Percentiles rank a stretch among this genome's conserved stretches.
phyloP scores from a whole-genome alignment of 148 eudicot species.

The Oxyria digyna region DNA sequence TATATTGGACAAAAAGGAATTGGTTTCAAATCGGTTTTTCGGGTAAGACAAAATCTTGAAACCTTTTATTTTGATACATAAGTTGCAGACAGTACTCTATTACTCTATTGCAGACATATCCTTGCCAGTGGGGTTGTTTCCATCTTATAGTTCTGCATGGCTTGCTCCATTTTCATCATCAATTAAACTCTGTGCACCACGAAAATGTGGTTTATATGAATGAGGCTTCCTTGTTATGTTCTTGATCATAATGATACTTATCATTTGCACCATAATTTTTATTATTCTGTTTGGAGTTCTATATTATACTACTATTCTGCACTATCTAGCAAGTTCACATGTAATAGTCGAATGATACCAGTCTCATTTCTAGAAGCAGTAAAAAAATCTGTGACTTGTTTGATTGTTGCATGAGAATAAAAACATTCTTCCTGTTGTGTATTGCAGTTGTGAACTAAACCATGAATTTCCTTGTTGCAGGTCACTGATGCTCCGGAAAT shows the following conservation, averaged over 20 bases:
- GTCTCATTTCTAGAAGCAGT: not conserved
- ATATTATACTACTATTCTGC: not conserved
- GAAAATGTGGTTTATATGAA: not conserved
- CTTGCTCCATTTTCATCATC: not conserved
- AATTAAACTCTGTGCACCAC: not conserved
- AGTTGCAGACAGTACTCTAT: not conserved
- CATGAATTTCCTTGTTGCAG: slow-evolving; percentile 29
- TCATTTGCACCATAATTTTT: not conserved
- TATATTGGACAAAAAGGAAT: slow-evolving; percentile 98
- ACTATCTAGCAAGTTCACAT: not conserved
- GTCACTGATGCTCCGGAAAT: slow-evolving; percentile 98
- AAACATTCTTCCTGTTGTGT: not conserved
- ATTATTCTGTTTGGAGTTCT: not conserved
- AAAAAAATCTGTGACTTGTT: not conserved
- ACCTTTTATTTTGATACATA: not conserved
- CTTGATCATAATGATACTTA: not conserved
- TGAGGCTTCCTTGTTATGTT: not conserved
- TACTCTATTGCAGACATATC: not conserved
- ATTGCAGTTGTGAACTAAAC: not conserved
- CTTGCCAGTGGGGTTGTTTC: not conserved
- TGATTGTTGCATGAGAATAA: not conserved
- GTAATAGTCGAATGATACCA: not conserved
- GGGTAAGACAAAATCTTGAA: slow-evolving; percentile 37
- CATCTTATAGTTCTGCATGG: not conserved
- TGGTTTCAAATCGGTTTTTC: slow-evolving; percentile 94